phyloP scores from a whole-genome alignment of 768 basidiomycete genomes.

The Stropharia rugosoannulata region DNA sequence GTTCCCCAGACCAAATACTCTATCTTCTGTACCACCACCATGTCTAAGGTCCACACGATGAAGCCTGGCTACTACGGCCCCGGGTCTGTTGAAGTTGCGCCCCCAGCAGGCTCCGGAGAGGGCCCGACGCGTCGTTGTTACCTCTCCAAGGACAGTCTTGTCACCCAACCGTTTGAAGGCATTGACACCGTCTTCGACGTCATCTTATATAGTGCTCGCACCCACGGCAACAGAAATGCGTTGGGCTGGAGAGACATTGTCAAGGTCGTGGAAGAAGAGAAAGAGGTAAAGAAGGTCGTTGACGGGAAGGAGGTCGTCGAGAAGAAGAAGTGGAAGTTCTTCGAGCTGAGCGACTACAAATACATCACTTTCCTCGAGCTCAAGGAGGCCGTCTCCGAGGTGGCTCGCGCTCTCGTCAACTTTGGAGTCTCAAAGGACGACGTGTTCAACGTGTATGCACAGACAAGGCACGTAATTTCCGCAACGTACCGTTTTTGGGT shows the following conservation, averaged over 20 bases:
- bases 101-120: conserved; percentile 43
- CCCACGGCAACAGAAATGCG: conserved; percentile 72
- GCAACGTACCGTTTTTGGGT: conserved; percentile 3
- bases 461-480: conserved; percentile 61
- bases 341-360: conserved; percentile 87
- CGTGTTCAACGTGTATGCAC: conserved; percentile 88
- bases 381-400: conserved; percentile 57
- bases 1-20: no score
- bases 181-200: conserved; percentile 84
- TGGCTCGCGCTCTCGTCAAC: conserved; percentile 72
- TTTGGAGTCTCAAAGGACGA: conserved; percentile 66
- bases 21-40: conserved; percentile 10
- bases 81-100: conserved; percentile 63
- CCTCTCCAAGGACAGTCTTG: conserved; percentile 53
- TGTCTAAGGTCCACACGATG: conserved; percentile 34
- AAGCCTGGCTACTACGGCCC: conserved; percentile 50
- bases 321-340: conserved; percentile 96
- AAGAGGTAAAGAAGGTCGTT: conserved; percentile 82
- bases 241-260: conserved; percentile 80
- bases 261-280: conserved; percentile 77
- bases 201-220: conserved; percentile 68
- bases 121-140: conserved; percentile 58
- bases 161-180: conserved; percentile 68
- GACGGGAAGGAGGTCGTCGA: conserved; percentile 82
- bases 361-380: conserved; percentile 76